Conservation (phyloP, 441 rosid genomes). For the Mallotus japonicus region DNA sequence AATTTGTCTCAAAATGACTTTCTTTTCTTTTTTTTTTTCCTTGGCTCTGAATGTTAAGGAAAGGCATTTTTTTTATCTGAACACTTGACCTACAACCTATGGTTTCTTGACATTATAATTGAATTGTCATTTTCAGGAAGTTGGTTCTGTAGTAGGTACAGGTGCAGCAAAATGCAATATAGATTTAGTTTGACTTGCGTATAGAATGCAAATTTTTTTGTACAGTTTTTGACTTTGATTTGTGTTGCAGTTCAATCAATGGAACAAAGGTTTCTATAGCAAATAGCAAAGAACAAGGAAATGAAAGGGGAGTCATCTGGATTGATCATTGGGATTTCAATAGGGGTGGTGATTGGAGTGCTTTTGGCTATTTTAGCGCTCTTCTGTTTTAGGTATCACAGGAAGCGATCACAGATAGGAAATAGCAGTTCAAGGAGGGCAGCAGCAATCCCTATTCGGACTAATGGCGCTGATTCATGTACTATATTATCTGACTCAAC, state of each 20-base stretch:
- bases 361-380: slow-evolving; percentile 64
- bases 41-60: slow-evolving; percentile 16
- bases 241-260: slow-evolving; percentile 42
- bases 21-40: not conserved
- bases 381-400: slow-evolving; percentile 64
- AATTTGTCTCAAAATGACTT: slow-evolving; percentile 26
- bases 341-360: slow-evolving; percentile 94
- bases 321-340: slow-evolving; percentile 80
- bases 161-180: not conserved
- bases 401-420: slow-evolving; percentile 80
- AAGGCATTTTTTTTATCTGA: not conserved
- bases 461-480: slow-evolving; percentile 75
- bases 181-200: slow-evolving; percentile 25
- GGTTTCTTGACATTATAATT: slow-evolving; percentile 1
- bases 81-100: slow-evolving; percentile 26
- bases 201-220: slow-evolving; percentile 1
- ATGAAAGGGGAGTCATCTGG: slow-evolving; percentile 86
- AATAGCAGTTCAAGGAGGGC: slow-evolving; percentile 83
- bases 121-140: slow-evolving; percentile 5
- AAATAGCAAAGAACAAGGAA: slow-evolving; percentile 31
- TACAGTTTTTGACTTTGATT: slow-evolving; percentile 6
- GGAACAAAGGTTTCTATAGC: slow-evolving; percentile 39
- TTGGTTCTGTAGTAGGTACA: not conserved
- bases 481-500: slow-evolving; percentile 78
- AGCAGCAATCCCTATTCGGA: slow-evolving; percentile 69